A percentile compares a stretch with the other conserved stretches of the same genome.
phyloP scores from a whole-genome alignment of 2,329 filamentous ascomycete genomes.

The Trichoderma atrobrunneum region DNA sequence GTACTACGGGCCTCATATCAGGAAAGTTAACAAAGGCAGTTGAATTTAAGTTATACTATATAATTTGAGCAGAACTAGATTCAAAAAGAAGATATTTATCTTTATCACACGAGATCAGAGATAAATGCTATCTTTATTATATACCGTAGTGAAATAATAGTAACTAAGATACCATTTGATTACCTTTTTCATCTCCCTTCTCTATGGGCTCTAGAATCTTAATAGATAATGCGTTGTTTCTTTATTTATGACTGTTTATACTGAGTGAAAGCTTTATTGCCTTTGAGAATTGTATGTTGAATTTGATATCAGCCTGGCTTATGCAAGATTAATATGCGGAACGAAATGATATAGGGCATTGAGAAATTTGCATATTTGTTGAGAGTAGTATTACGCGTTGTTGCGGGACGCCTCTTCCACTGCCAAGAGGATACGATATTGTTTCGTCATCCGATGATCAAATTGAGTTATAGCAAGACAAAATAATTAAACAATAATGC shows the following conservation, averaged over 20 bases:
- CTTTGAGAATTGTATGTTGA: too few relatives aligned
- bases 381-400: background rate
- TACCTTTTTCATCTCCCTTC: background rate
- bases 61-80: too few relatives aligned
- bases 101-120: background rate
- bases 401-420: background rate
- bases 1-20: too few relatives aligned
- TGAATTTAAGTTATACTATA: too few relatives aligned
- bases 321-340: too few relatives aligned
- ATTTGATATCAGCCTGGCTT: too few relatives aligned
- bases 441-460: background rate
- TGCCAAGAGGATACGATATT: background rate
- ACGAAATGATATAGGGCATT: too few relatives aligned
- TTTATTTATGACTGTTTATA: too few relatives aligned
- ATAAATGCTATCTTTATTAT: background rate
- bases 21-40: too few relatives aligned
- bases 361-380: background rate
- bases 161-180: background rate
- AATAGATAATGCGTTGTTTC: background rate
- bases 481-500: background rate
- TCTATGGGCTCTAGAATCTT: background rate
- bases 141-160: background rate
- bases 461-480: fast-evolving
- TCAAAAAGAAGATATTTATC: background rate
- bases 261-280: too few relatives aligned